Evolutionary conservation across 345 rosid species (phyloP).

Genomic region (Pugionium cornutum): DNA sequence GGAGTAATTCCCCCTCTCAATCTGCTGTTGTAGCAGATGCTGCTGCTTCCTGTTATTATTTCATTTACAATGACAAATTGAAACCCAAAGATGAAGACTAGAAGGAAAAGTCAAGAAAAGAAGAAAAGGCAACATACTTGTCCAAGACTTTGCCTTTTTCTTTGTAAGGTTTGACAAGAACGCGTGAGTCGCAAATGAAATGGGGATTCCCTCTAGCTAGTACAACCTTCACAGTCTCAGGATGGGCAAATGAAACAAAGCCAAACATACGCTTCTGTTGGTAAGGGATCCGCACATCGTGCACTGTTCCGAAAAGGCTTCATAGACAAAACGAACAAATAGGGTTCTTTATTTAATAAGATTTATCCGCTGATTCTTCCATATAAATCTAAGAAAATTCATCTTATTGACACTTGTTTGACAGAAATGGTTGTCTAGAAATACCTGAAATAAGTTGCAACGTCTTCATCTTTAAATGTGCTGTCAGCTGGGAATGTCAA

Average conservation of each 20-base stretch:
- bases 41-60: slow-evolving; percentile 70
- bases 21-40: slow-evolving; percentile 47
- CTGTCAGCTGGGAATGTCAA: slow-evolving; percentile 97
- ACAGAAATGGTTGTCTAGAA: slow-evolving; percentile 9
- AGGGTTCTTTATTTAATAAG: not conserved
- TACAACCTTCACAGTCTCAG: slow-evolving; percentile 82
- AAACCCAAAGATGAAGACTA: slow-evolving; percentile 5
- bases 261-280: slow-evolving; percentile 99
- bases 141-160: slow-evolving; percentile 84
- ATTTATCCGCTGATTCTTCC: not conserved
- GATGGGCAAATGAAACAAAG: slow-evolving; percentile 78
- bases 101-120: slow-evolving; percentile 4
- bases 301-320: slow-evolving; percentile 88
- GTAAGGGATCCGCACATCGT: slow-evolving; percentile 96
- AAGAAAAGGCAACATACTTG: slow-evolving; percentile 48
- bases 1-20: slow-evolving; percentile 67
- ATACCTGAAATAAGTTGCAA: slow-evolving; percentile 89
- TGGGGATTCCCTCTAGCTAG: slow-evolving; percentile 90
- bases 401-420: not conserved
- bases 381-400: slow-evolving; percentile 1
- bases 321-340: slow-evolving; percentile 29
- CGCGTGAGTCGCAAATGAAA: slow-evolving; percentile 90
- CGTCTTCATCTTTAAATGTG: slow-evolving; percentile 91
- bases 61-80: not conserved
- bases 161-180: slow-evolving; percentile 96